A percentile compares a stretch with the other conserved stretches of the same genome.
Conservation (phyloP, 495 filamentous ascomycete genomes). For the Bryoglossum gracile region DNA sequence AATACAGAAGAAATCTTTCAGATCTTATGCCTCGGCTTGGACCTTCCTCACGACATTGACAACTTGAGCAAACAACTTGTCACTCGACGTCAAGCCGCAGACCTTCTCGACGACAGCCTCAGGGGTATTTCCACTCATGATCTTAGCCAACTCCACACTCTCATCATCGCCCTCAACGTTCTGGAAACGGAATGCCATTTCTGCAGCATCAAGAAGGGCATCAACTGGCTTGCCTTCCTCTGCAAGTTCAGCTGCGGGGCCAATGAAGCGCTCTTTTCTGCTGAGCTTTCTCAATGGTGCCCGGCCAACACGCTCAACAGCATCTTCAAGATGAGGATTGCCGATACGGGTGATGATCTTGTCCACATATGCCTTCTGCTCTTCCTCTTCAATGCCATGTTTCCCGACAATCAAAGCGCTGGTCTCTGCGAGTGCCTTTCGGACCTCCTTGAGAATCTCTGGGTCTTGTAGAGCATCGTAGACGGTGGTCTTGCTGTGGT, state of each 20-base stretch:
- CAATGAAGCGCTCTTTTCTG: constrained; percentile 91
- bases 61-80: constrained; percentile 66
- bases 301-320: constrained; percentile 90
- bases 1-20: constrained; percentile 5
- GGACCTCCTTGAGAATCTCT: constrained; percentile 67
- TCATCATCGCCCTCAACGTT: constrained; percentile 85
- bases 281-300: constrained; percentile 88
- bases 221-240: constrained; percentile 64
- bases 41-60: constrained; percentile 71
- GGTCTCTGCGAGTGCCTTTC: constrained; percentile 71
- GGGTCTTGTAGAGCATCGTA: constrained; percentile 67
- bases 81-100: constrained; percentile 61
- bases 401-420: constrained; percentile 76
- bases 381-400: constrained; percentile 66
- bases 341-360: constrained; percentile 88
- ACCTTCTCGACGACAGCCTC: constrained; percentile 65
- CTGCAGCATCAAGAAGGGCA: constrained; percentile 66
- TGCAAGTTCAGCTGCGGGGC: constrained; percentile 76
- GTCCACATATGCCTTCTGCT: constrained; percentile 84
- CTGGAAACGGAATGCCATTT: constrained; percentile 88
- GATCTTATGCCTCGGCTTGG: constrained; percentile 46
- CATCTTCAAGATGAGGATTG: constrained; percentile 91
- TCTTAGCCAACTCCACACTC: constrained; percentile 72
- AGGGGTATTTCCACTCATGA: constrained; percentile 60
- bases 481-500: constrained; percentile 73